Base-by-base conservation (phyloP, 495 filamentous ascomycete species). In the Tetracladium setigerum region DNA sequence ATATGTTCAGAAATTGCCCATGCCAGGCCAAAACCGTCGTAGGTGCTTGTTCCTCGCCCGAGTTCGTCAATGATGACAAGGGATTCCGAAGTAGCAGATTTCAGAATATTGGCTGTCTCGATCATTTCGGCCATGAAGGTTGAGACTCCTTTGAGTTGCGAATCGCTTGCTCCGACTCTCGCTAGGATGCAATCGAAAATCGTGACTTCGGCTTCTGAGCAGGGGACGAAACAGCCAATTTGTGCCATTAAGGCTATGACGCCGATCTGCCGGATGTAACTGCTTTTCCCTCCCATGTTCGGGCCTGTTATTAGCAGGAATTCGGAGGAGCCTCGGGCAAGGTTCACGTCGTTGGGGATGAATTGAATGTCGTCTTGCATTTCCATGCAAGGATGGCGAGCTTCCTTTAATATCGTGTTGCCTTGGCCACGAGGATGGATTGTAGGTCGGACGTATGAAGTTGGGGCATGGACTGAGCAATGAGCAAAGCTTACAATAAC, bases 91-190 rank as follows among this genome's bases (percentile, higher is more conserved):
- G 92, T 97, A 3, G 92, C 92, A 4, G 86, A 90, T 67, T 97
- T 97, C 60, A 99, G 84, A 52, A 99, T 99, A 58, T 95, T 96
- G 47, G 92, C 87, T 0, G 92, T 99, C 61, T 99, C 92, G 19
- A 99, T 76, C 92, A 99, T 99, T 69, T 99, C 92, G 0, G 94
- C 94, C 94, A 99, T 99, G 72, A 99, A 99, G 0, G 92, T 99
- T 34, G 88, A 95, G 7, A 99, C 94, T 31, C 92, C 92, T 67
- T 99, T 99, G 32, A 99, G 79, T 62, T 97, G 92, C 6, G 85
- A 90, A 64, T 99, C 92, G 60, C 83, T 89, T 4, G 92, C 92
- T 42, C 92, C 92, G 4, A 99, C 92, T 54, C 92, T 84, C 8
- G 92, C 94, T 30, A 99, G 87, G 47, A 99, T 96, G 61, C 87